Evolutionary conservation across 2,329 filamentous ascomycete species (phyloP).

Genomic region (Colletotrichum noveboracense): DNA sequence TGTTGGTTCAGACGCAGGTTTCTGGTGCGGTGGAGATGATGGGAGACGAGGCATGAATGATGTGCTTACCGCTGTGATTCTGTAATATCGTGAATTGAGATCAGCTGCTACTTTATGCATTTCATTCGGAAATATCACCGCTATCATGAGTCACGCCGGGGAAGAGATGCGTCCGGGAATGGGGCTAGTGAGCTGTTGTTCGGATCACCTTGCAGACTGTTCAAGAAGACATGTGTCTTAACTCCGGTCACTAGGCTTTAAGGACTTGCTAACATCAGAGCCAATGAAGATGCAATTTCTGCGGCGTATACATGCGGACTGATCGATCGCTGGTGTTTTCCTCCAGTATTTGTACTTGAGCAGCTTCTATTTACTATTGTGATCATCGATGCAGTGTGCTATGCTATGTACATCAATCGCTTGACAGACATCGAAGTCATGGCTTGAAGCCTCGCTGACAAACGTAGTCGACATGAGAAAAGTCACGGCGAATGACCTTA

Average conservation of each 20-base stretch:
- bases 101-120: not conserved
- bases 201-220: not conserved
- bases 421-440: not conserved
- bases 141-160: not conserved
- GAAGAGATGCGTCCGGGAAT: not conserved
- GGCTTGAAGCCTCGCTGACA: not conserved
- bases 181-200: not conserved
- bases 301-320: not conserved
- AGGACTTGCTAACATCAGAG: not conserved
- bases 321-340: not conserved
- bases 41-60: not conserved
- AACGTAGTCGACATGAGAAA: not conserved
- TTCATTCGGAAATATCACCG: not conserved
- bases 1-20: not conserved
- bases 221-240: not conserved
- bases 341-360: not conserved
- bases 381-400: not conserved
- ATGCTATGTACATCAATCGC: accelerated
- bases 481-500: not conserved
- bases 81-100: not conserved
- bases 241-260: not conserved
- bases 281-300: not conserved
- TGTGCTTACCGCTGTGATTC: not conserved
- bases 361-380: not conserved
- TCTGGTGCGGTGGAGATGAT: not conserved